Evolutionary conservation across 78 protist genomes (phyloP).

Genomic region (Speleostelium caveatum): DNA sequence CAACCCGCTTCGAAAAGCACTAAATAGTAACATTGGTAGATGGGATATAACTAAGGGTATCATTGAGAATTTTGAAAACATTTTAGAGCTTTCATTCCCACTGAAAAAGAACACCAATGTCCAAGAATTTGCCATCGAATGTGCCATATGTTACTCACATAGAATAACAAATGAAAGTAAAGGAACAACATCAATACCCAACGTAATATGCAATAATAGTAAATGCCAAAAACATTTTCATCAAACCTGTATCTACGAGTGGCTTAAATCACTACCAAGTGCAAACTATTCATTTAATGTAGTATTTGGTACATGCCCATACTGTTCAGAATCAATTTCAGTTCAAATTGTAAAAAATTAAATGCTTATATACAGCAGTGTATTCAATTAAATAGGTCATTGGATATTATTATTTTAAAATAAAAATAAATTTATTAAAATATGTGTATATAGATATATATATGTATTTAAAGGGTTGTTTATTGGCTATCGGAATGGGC

Average conservation of each 20-base stretch:
- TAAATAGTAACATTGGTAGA: not conserved
- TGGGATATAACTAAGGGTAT: not conserved
- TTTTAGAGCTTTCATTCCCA: constrained; percentile 16
- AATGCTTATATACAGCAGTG: too few relatives aligned
- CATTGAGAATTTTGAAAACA: constrained; percentile 6
- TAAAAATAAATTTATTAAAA: too few relatives aligned
- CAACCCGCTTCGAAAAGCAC: not conserved
- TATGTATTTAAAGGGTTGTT: too few relatives aligned
- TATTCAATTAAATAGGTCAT: too few relatives aligned
- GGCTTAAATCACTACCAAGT: constrained; percentile 32
- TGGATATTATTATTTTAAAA: too few relatives aligned
- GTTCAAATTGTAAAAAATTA: not conserved
- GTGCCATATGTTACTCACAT: constrained; percentile 55
- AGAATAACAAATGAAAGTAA: not conserved
- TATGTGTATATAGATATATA: too few relatives aligned
- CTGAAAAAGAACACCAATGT: not conserved
- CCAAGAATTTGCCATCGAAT: constrained; percentile 21
- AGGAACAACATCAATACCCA: constrained; percentile 8
- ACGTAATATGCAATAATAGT: constrained; percentile 14
- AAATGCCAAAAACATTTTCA: constrained; percentile 48
- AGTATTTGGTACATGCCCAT: constrained; percentile 44
- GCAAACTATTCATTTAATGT: not conserved
- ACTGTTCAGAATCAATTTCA: constrained; percentile 25
- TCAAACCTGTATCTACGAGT: constrained; percentile 33
- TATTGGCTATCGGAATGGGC: too few relatives aligned